These are phyloP conservation scores for Microdochium bolleyi DNA, from an alignment of 2,329 filamentous ascomycete species.

Conservation along the genomic window DNA sequence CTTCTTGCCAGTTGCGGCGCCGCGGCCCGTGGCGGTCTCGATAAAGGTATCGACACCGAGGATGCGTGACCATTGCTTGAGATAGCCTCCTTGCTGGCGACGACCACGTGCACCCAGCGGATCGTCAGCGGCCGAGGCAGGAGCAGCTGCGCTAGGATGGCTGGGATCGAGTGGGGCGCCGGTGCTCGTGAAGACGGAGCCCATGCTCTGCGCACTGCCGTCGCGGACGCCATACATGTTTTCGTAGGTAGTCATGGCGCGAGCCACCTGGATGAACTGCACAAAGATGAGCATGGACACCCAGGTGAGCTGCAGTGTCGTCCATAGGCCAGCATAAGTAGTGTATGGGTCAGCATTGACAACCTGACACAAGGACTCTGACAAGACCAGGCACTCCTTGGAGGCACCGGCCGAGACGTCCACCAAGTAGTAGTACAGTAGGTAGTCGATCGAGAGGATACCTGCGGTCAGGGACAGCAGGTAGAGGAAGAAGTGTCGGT, in stretches of 20 bases:
- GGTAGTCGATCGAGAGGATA: conserved; percentile 61
- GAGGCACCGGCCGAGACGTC: conserved; percentile 43
- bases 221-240: conserved; percentile 80
- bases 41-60: conserved; percentile 91
- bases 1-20: conserved; percentile 50
- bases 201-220: conserved; percentile 43
- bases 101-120: conserved; percentile 25
- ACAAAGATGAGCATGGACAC: conserved; percentile 95
- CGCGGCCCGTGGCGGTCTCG: conserved; percentile 79
- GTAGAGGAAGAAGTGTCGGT: conserved; percentile 92
- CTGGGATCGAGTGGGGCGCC: conserved; percentile 62
- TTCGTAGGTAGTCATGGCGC: conserved; percentile 92
- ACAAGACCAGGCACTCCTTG: conserved; percentile 64
- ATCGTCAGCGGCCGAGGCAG: conserved; percentile 32
- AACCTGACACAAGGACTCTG: conserved; percentile 65
- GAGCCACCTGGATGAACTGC: conserved; percentile 84
- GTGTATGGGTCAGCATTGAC: conserved; percentile 80
- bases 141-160: conserved; percentile 52
- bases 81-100: conserved; percentile 54
- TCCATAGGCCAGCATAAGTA: conserved; percentile 72
- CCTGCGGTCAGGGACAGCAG: conserved; percentile 70
- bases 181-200: conserved; percentile 71
- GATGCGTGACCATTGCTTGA: conserved; percentile 74
- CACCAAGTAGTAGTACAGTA: conserved; percentile 67
- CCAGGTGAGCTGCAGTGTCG: conserved; percentile 80